Evolutionary conservation across 1,139 yeast species (phyloP), one percentile per base, ranked within the genome.

Genomic region (Williopsis jadinii): DNA sequence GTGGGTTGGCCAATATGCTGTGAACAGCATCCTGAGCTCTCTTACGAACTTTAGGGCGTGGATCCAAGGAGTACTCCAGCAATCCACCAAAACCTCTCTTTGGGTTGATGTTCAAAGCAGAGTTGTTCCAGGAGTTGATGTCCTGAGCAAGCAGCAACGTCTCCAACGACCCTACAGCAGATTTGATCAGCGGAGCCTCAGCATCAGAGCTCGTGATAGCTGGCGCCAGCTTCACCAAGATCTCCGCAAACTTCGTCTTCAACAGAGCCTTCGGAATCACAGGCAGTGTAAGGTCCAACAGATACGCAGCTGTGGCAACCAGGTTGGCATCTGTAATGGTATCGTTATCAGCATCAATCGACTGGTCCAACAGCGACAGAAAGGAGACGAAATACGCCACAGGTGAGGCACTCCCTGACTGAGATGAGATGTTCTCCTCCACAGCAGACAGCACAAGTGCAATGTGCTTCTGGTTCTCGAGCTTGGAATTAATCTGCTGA

Each of bases 31-130:
- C 98, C 53, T 83, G 85, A 2, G 97, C 95, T 68, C 97, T 80
- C 75, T 85, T 87, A 62, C 99, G 79, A 11, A 94, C 95, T 58
- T 94, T 94, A 30, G 99, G 98, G 60, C 98, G 76, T 35, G 86
- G 82, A 61, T 94, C 98, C 41, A 85, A 66, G 1, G 92, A 76
- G 49, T 88, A 71, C 55, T 87, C 90, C 47, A 92, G 66, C 45
- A 94, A 64, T 32, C 95, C 97, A 37, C 77, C 73, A 47, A 90
- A 66, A 26, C 94, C 95, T 66, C 95, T 77, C 57, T 75, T 76
- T 28, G 97, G 95, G 28, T 92, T 81, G 50, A 85, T 70, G 40
- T 74, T 74, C 41, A 68, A 59, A 14, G 68, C 54, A 27, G 72
- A 56, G 53, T 72, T 68, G 44, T 63, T 61, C 98, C 98, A 92